Evolutionary conservation across 2,329 filamentous ascomycete species (phyloP), one percentile per base, ranked within the genome.

Genomic region (Mycosphaerella arachidis): DNA sequence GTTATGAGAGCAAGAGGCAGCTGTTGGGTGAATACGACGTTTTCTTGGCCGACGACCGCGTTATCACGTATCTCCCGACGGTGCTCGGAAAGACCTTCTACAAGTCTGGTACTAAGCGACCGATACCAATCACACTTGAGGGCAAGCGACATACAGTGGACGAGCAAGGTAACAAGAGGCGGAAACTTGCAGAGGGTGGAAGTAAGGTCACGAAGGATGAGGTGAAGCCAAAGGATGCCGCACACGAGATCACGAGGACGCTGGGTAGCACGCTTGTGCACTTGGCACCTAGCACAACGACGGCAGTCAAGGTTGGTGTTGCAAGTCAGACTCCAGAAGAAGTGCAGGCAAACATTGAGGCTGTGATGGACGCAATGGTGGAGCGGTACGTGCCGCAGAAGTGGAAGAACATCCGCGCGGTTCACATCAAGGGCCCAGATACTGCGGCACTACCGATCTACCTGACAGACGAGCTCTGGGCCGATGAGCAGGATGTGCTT

Each of bases 391-490:
- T 97, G 50, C 86, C 92, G 18, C 87, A 93, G 74, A 88, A 92
- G 70, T 97, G 92, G 92, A 85, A 85, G 70, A 94, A 93, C 74
- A 83, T 97, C 64, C 87, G 88, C 75, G 85, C 85, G 64, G 79
- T 99, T 63, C 92, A 96, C 75, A 82, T 99, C 80, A 99, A 97
- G 82, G 91, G 91, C 3, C 88, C 91, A 30, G 86, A 90, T 71
- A 96, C 93, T 4, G 88, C 87, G 62, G 89, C 93, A 8, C 82
- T 99, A 71, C 94, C 94, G n/a, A 87, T 99, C 72, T 99, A 92
- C 90, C 79, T 96, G 72, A 90, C 93, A 4, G 88, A 92, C 67
- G 92, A 97, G 81, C 81, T 99, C 65, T 99, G 94, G 92, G 76
- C 88, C 16, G 90, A 94, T 66, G 84, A 88, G 61, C 82, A 86